Conservation (phyloP, 2,329 filamentous ascomycete genomes). For the Aspergillus uvarum region DNA sequence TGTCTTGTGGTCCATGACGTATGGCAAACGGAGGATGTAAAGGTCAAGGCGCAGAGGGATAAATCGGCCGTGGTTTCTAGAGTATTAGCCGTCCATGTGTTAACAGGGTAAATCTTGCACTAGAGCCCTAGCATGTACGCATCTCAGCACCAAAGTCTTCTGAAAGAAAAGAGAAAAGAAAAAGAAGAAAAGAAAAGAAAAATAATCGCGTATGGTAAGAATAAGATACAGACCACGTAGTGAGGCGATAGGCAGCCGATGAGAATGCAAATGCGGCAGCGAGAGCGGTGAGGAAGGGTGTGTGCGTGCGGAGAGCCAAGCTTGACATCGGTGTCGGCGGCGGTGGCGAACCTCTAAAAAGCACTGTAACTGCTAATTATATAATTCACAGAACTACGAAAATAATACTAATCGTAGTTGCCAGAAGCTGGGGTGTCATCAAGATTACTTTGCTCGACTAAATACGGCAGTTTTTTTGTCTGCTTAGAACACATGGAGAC, state of each 20-base stretch:
- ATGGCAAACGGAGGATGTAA: not conserved
- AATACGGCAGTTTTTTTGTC: slow-evolving; percentile 13
- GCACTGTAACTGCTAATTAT: not conserved
- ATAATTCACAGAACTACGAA: not conserved
- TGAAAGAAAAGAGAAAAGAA: too few species aligned
- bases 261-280: not conserved
- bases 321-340: not conserved
- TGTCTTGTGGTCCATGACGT: slow-evolving; percentile 40
- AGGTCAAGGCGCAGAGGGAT: not conserved
- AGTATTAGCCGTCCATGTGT: not conserved
- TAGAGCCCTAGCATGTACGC: too few species aligned
- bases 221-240: not conserved
- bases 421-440: slow-evolving; percentile 13
- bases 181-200: too few species aligned
- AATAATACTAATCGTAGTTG: not conserved
- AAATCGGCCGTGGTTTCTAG: not conserved
- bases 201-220: not conserved
- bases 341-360: not conserved
- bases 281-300: not conserved
- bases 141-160: too few species aligned
- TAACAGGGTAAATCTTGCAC: not conserved
- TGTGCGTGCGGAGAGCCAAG: not conserved
- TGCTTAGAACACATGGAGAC: slow-evolving; percentile 15
- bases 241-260: not conserved
- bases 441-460: slow-evolving; percentile 20